Evolutionary conservation across 129 eudicot species (phyloP), one percentile per base, ranked within the genome.

Genomic region (Apium graveolens): DNA sequence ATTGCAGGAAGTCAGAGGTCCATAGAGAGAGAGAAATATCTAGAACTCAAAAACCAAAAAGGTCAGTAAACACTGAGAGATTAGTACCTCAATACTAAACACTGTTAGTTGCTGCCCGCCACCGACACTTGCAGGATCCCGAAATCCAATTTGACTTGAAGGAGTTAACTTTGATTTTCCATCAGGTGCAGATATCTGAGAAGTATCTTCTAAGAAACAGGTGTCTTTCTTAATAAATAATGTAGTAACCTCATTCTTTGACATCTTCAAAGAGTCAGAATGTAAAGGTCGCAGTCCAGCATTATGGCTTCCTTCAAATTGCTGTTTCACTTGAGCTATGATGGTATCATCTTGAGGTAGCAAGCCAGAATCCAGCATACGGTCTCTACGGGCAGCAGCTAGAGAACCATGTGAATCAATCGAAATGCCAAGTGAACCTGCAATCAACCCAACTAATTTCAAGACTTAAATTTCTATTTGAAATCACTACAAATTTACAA

Each of bases 131-230:
- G 97, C 99, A 80, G 99, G 95, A 84, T 95, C 99, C 74, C 84
- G 89, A 78, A 95, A 95, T 70, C 99, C 99, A 8, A 82, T 82
- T 85, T 95, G 99, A 86, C 97, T 95, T 78, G 90, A 78, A 79
- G 99, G 99, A 84, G 99, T 95, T 63, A 77, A 81, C 84, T 85
- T 91, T 81, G 85, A 66, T 41, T 81, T 86, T 20, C 82, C 84
- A 80, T 92, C 93, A 42, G 97, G 97, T 14, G 94, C 97, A 45
- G 99, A 95, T 77, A 95, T 88, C 90, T 95, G 99, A 86, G 99
- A 95, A 78, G 79, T 81, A 76, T 95, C 91, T 45, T 79, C 88
- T 13, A 86, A 84, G 77, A 37, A 63, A 78, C 79, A 79, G 69
- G 68, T 74, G 26, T 70, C 73, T 72, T n/a, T n/a, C n/a, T n/a